These are phyloP conservation scores for Microsporum ferrugineum DNA, from an alignment of 2,329 filamentous ascomycete genomes.

Conservation along the genomic window DNA sequence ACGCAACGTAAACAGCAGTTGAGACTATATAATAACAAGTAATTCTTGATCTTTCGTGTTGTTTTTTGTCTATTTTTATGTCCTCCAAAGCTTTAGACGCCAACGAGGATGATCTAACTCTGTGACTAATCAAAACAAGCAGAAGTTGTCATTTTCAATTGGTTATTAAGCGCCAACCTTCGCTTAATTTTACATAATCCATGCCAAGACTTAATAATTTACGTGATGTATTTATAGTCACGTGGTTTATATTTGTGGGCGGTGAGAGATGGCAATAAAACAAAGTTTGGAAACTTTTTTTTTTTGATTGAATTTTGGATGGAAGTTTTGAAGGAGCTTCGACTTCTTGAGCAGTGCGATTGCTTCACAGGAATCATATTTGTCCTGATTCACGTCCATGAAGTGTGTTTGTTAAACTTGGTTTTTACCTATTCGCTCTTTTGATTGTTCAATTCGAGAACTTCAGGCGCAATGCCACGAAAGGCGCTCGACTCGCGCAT, in stretches of 20 bases:
- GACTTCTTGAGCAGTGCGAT: neutral
- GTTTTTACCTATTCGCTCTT: neutral
- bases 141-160: neutral
- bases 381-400: neutral
- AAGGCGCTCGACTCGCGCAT: conserved; percentile 73
- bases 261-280: neutral
- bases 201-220: neutral
- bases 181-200: neutral
- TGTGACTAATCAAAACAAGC: neutral
- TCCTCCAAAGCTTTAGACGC: neutral
- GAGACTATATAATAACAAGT: neutral
- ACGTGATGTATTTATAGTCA: neutral
- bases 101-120: neutral
- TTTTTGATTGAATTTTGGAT: neutral
- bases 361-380: neutral
- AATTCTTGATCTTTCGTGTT: neutral
- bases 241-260: neutral
- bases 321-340: neutral
- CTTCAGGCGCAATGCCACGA: conserved; percentile 27
- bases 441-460: neutral
- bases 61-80: neutral
- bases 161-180: neutral
- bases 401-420: neutral
- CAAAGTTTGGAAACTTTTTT: neutral
- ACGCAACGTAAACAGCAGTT: neutral